Conservation (phyloP, 176 grass and related monocot genomes). For the Cenchrus purpureus region DNA sequence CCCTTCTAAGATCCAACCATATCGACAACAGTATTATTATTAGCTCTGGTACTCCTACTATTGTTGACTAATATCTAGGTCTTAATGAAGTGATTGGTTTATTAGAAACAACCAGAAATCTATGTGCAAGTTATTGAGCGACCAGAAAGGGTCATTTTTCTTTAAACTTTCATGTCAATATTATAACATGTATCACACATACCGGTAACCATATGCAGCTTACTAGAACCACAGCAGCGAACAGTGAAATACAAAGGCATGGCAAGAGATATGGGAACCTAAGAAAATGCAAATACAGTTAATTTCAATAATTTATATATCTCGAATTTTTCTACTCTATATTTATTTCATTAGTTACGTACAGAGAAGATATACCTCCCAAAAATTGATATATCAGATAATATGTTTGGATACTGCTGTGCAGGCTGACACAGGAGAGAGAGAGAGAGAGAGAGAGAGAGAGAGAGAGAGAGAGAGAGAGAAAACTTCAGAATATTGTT, state of each 20-base stretch:
- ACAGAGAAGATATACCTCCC: slow-evolving; percentile 54
- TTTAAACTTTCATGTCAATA: neutral
- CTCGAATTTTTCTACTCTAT: neutral
- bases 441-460: neutral
- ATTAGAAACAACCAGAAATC: neutral
- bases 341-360: neutral
- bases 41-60: neutral
- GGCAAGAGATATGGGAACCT: slow-evolving; percentile 93
- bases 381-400: slow-evolving; percentile 55
- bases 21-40: neutral
- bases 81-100: neutral
- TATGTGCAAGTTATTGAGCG: neutral
- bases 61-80: neutral
- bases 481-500: neutral
- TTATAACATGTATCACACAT: slow-evolving; percentile 34
- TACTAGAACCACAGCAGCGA: slow-evolving; percentile 56
- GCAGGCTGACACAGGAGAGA: slow-evolving; percentile 52
- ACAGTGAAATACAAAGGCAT: slow-evolving; percentile 65
- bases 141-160: neutral
- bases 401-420: slow-evolving; percentile 71
- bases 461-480: too few relatives aligned
- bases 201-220: slow-evolving; percentile 80
- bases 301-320: neutral
- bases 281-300: neutral
- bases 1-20: neutral